Base-by-base conservation (phyloP, 179 eudicot genomes). In the Spinacia oleracea region DNA sequence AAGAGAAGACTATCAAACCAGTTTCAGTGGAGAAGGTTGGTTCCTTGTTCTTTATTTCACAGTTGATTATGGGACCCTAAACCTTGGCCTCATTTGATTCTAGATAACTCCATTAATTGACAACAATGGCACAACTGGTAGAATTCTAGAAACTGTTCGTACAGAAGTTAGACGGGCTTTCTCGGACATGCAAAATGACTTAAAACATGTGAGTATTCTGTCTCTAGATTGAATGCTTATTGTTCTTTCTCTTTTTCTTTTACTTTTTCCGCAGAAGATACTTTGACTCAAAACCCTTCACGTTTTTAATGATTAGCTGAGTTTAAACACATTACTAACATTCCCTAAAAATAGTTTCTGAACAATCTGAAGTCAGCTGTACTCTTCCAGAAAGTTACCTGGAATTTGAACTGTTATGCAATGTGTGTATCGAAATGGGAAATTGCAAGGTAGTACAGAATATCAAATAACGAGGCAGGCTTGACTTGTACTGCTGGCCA, bases 1-100 rank as follows among this genome's bases (percentile, higher is more conserved):
- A 96, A 85, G 98, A 93, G 84, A 96, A 84, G 81, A 88, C 91
- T 79, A 84, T 87, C 42, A 86, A 70, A 81, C 89, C 92, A 78
- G 89, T 89, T 79, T 83, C 78, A 78, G 91, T 87, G 81, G 92
- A 90, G 75, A 81, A 79, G 84, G 89, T 97, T 91, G 62, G 87
- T 70, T 73, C 48, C 43, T 80, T 43, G 8, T 35, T 74, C 68
- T 23, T 79, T 18, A 5, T 40, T 76, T 69, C 42, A 34, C 9
- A 66, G 43, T 20, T 66, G 21, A 3, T 34, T 58, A 60, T 27
- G 46, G 29, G 29, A 65, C 42, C 10, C 43, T 15, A 2, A 77
- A 59, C 34, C 23, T 11, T 51, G 62, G 43, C 46, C 32, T 0
- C 10, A 31, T 32, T 38, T 35, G 0, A 3, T 69, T 40, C 55